Evolutionary conservation across 2,329 filamentous ascomycete genomes (phyloP), one percentile per base, ranked within the genome.

Genomic region (Fusarium pseudonygamai): DNA sequence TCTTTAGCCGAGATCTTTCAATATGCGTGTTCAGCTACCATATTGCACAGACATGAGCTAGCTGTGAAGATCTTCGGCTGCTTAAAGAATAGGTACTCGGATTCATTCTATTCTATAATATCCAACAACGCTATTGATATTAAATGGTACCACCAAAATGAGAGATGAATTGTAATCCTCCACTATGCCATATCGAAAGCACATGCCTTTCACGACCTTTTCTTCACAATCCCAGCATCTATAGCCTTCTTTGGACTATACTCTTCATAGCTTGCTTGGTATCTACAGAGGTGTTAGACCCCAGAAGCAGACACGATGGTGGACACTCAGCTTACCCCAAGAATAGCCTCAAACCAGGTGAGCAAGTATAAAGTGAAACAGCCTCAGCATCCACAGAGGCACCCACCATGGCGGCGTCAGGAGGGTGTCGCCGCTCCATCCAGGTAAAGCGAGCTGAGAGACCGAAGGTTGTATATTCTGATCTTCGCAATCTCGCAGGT

Each of bases 131-230:
- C 22, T 42, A 16, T 16, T 3, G 0, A 24, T 4, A 24, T 5
- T 11, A 42, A 24, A 2, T 0, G 8, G 40, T 11, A 24, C 0
- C 22, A 5, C 11, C n/a, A 1, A 22, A 2, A 8, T 6, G 5
- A 11, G 13, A 10, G 8, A 24, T 14, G 9, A 16, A 42, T 42
- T 24, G 8, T n/a, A 24, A 8, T 16, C 14, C 14, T 24, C 10
- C 22, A 16, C n/a, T 24, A 11, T 16, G 40, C 40, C 22, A 16
- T 16, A 42, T 24, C 3, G 22, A 6, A 24, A 36, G 34, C 34
- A 18, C 4, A 36, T 36, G 2, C 24, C 22, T 10, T 16, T 42
- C 22, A 42, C 40, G 11, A 1, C 14, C 1, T 24, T 42, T 42
- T 42, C 40, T 42, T 24, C 22, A 42, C 13, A 0, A 4, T 16